Evolutionary conservation across 176 grass and related monocot genomes (phyloP).

Genomic region (Avena atlantica): DNA sequence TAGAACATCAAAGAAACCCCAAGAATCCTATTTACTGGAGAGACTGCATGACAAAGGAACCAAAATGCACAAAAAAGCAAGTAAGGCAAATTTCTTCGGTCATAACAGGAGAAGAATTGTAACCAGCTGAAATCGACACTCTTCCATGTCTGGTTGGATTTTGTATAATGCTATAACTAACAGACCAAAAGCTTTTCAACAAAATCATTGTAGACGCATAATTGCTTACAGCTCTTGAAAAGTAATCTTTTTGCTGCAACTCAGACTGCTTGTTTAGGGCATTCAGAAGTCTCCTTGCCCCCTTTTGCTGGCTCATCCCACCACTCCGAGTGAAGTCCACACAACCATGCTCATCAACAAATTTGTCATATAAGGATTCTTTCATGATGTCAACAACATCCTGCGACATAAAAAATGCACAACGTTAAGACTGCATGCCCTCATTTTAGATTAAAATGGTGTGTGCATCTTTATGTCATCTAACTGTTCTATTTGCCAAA

Average conservation of each 20-base stretch:
- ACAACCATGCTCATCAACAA: conserved; percentile 71
- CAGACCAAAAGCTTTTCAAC: not conserved
- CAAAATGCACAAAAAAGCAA: not conserved
- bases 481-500: not conserved
- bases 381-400: conserved; percentile 82
- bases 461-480: not conserved
- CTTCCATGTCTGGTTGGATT: not conserved
- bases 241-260: conserved; percentile 66
- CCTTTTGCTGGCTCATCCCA: conserved; percentile 86
- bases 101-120: not conserved
- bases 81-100: not conserved
- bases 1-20: not conserved
- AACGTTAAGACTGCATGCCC: conserved; percentile 23
- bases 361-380: conserved; percentile 88
- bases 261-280: conserved; percentile 77
- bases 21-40: conserved; percentile 9
- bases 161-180: not conserved
- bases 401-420: conserved; percentile 52
- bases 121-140: conserved; percentile 4
- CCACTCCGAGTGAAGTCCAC: conserved; percentile 80
- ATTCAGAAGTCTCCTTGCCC: conserved; percentile 57
- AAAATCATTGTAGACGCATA: not conserved
- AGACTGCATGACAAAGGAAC: not conserved
- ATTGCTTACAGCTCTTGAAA: conserved; percentile 70
- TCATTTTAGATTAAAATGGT: not conserved